Evolutionary conservation across 1,284 basidiomycete genomes (phyloP).

Genomic region (Rhodotorula sp.): DNA sequence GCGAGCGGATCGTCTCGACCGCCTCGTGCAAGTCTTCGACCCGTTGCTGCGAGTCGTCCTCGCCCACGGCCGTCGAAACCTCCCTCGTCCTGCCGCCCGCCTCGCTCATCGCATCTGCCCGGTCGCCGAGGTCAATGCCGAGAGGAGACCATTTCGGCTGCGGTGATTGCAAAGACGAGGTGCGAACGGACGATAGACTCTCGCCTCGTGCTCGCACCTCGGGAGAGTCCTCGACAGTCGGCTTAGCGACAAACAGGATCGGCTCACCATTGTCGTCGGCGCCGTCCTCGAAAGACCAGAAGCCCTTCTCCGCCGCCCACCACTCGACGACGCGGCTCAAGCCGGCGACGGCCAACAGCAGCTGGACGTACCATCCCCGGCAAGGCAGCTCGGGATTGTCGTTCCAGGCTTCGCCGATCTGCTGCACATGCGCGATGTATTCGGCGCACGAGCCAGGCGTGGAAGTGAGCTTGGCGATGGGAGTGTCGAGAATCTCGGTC

Average conservation of each 20-base stretch:
- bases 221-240: slow-evolving; percentile 26
- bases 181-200: slow-evolving; percentile 24
- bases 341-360: slow-evolving; percentile 92
- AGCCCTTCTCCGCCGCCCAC: slow-evolving; percentile 99
- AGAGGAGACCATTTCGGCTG: slow-evolving; percentile 27
- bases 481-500: slow-evolving; percentile 91
- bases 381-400: slow-evolving; percentile 98
- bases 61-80: not conserved
- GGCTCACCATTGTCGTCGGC: slow-evolving; percentile 71
- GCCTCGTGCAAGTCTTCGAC: slow-evolving; percentile 79
- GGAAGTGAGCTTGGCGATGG: slow-evolving; percentile 77
- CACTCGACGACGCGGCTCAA: slow-evolving; percentile 96
- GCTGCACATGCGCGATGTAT: slow-evolving; percentile 84
- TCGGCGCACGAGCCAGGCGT: slow-evolving; percentile 80
- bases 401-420: slow-evolving; percentile 91
- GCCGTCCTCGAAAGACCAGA: slow-evolving; percentile 98
- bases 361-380: slow-evolving; percentile 96
- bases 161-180: not conserved
- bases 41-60: slow-evolving; percentile 49
- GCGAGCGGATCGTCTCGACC: slow-evolving; percentile 87
- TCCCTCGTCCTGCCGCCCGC: not conserved
- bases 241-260: slow-evolving; percentile 80
- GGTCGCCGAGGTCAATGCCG: slow-evolving; percentile 32
- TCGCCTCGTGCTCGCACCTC: slow-evolving; percentile 22
- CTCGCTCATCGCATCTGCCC: not conserved